Conservation (phyloP, 1,284 basidiomycete genomes). For the Mycena sp. region DNA sequence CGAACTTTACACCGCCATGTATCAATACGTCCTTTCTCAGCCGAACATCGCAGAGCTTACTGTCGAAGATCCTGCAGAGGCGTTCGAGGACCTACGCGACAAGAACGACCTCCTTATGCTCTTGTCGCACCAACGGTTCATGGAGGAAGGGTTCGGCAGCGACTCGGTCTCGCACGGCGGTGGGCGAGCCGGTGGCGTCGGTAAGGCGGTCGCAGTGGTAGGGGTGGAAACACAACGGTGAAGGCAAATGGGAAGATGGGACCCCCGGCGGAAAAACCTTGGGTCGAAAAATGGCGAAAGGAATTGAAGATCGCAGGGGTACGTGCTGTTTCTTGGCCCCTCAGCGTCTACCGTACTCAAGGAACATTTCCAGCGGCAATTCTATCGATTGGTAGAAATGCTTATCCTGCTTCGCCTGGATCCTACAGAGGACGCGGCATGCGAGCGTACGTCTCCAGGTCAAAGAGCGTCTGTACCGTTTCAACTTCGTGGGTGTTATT, state of each 20-base stretch:
- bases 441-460: constrained; percentile 84
- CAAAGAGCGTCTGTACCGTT: constrained; percentile 93
- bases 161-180: constrained; percentile 51
- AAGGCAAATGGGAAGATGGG: constrained; percentile 69
- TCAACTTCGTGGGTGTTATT: constrained; percentile 83
- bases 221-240: constrained; percentile 42
- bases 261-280: constrained; percentile 80
- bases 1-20: constrained; percentile 89
- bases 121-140: constrained; percentile 69
- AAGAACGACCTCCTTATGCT: constrained; percentile 90
- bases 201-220: constrained; percentile 44
- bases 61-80: constrained; percentile 97
- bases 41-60: constrained; percentile 88
- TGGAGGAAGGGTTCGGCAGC: constrained; percentile 69
- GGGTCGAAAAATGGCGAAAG: constrained; percentile 84
- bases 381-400: constrained; percentile 93
- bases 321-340: constrained; percentile 31
- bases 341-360: background rate
- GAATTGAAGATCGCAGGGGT: constrained; percentile 92
- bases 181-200: constrained; percentile 59
- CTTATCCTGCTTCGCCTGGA: constrained; percentile 82
- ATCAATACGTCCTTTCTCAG: constrained; percentile 76
- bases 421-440: constrained; percentile 63
- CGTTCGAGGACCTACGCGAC: constrained; percentile 95
- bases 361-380: constrained; percentile 78